Percentiles rank a stretch among this genome's conserved stretches.
phyloP scores from a whole-genome alignment of 2,329 filamentous ascomycete genomes.

The Apiospora rasikravindrae region DNA sequence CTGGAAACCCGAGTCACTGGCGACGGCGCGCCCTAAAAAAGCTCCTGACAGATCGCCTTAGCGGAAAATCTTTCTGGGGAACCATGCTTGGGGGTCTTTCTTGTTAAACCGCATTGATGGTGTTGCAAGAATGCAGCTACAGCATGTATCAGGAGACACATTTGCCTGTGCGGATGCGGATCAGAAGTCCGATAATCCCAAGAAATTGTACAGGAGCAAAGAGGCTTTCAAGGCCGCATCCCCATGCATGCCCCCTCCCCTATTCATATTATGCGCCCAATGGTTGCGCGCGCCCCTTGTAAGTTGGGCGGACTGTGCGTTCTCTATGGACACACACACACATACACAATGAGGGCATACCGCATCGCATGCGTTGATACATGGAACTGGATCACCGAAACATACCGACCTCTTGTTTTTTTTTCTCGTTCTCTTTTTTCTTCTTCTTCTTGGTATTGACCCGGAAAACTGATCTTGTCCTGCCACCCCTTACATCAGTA shows the following conservation, averaged over 20 bases:
- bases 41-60: conserved; percentile 42
- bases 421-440: not conserved
- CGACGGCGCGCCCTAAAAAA: conserved; percentile 38
- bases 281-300: not conserved
- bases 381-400: not conserved
- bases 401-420: conserved; percentile 3
- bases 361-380: not conserved
- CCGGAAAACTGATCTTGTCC: not conserved
- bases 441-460: conserved; percentile 5
- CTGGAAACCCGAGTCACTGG: conserved; percentile 28
- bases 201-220: conserved; percentile 1
- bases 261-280: not conserved
- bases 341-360: not conserved
- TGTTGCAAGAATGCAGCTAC: conserved; percentile 14
- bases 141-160: conserved; percentile 6
- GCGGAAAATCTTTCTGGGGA: conserved; percentile 44
- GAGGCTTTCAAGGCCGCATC: conserved; percentile 11
- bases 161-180: conserved; percentile 10
- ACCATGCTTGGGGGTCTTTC: conserved; percentile 28
- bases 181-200: conserved; percentile 3
- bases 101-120: conserved; percentile 6
- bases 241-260: conserved; percentile 18
- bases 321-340: not conserved
- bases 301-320: conserved; percentile 1
- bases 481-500: conserved; percentile 17